Evolutionary conservation across 768 basidiomycete genomes (phyloP).

Genomic region (Clavaria fumosa): DNA sequence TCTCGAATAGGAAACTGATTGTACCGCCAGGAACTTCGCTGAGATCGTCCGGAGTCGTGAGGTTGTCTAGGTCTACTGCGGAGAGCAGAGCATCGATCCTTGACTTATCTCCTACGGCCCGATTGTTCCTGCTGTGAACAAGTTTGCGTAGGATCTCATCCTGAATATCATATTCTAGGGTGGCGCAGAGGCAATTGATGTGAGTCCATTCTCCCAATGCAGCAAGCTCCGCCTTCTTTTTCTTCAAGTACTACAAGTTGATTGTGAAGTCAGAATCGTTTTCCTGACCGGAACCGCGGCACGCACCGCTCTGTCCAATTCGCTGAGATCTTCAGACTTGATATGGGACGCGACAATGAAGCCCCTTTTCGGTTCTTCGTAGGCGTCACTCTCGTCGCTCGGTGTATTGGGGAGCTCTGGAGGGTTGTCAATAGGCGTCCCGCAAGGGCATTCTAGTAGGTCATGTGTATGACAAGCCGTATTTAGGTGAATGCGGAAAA

Average conservation of each 20-base stretch:
- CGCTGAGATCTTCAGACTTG: conserved; percentile 26
- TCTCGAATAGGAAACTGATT: conserved; percentile 66
- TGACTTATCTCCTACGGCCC: conserved; percentile 6
- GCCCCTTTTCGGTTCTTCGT: conserved; percentile 24
- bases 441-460: conserved; percentile 68
- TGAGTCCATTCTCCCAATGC: conserved; percentile 75
- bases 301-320: conserved; percentile 36
- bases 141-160: conserved; percentile 51
- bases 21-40: conserved; percentile 46
- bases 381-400: conserved; percentile 15
- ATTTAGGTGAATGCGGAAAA: conserved; percentile 72
- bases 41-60: conserved; percentile 23
- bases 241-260: conserved; percentile 38
- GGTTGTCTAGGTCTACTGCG: conserved; percentile 34
- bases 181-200: conserved; percentile 48
- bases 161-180: conserved; percentile 34
- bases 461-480: conserved; percentile 90
- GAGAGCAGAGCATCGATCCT: conserved; percentile 18
- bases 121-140: conserved; percentile 12
- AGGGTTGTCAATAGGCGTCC: conserved; percentile 17
- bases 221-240: conserved; percentile 53
- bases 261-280: conserved; percentile 7
- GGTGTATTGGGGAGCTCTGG: conserved; percentile 17
- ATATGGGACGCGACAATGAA: conserved; percentile 58
- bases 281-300: not conserved